Evolutionary conservation across 106 monocot species (phyloP).

Genomic region (Platanthera zijinensis): DNA sequence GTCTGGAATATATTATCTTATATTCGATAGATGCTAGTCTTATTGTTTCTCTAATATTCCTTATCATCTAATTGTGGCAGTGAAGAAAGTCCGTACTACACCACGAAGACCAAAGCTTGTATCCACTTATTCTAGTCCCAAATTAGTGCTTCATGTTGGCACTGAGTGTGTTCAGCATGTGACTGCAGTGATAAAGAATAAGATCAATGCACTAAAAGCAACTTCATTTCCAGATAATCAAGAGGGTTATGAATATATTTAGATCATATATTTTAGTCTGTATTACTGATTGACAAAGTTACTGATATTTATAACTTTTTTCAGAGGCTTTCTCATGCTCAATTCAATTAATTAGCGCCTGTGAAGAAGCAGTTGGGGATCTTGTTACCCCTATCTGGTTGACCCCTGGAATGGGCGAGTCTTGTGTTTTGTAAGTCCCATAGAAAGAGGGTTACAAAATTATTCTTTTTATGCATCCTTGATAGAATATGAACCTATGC

Average conservation of each 20-base stretch:
- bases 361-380: constrained; percentile 17
- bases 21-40: background rate
- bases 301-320: constrained; percentile 10
- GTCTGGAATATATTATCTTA: too few relatives aligned
- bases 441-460: background rate
- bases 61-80: constrained; percentile 20
- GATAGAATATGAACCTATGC: background rate
- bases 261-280: background rate
- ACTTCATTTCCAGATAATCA: constrained; percentile 25
- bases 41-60: background rate
- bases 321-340: constrained; percentile 55
- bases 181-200: constrained; percentile 47
- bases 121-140: constrained; percentile 35
- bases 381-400: constrained; percentile 27
- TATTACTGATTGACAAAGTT: background rate
- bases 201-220: constrained; percentile 51
- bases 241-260: constrained; percentile 41
- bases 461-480: background rate
- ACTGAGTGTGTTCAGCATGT: constrained; percentile 59
- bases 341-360: constrained; percentile 51
- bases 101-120: constrained; percentile 51
- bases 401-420: constrained; percentile 63
- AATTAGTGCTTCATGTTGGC: constrained; percentile 51
- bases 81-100: constrained; percentile 57
- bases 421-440: constrained; percentile 60